A percentile compares a stretch with the other conserved stretches of the same genome.
phyloP scores from a whole-genome alignment of 169 alveolate species.

The Babesia caballi region DNA sequence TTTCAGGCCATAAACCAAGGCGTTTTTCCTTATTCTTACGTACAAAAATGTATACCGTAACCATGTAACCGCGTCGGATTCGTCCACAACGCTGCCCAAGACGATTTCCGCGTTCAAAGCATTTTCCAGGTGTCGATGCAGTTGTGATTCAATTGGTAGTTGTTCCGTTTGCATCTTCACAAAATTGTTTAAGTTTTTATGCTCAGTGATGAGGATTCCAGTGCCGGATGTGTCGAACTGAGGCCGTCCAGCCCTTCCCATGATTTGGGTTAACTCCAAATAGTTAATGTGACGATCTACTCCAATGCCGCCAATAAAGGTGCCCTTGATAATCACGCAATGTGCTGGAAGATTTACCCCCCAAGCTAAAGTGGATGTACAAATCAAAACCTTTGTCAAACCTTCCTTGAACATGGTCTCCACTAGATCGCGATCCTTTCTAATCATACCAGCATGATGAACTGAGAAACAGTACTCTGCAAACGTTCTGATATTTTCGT shows the following conservation, averaged over 20 bases:
- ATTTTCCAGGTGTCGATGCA: constrained; percentile 73
- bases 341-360: constrained; percentile 99
- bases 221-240: constrained; percentile 97
- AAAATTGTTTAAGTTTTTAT: constrained; percentile 66
- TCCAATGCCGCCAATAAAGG: constrained; percentile 96
- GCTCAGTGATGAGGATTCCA: constrained; percentile 73
- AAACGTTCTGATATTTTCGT: constrained; percentile 55
- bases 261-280: constrained; percentile 97
- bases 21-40: constrained; percentile 85
- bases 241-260: constrained; percentile 99
- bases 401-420: constrained; percentile 96
- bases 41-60: constrained; percentile 89
- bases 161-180: constrained; percentile 71
- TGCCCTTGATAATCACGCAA: constrained; percentile 99
- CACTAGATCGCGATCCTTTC: constrained; percentile 93
- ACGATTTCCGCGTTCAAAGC: constrained; percentile 95
- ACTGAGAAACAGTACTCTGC: constrained; percentile 95
- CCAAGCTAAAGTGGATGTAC: constrained; percentile 99
- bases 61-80: constrained; percentile 94
- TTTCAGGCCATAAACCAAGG: constrained; percentile 85
- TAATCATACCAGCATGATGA: constrained; percentile 97
- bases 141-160: constrained; percentile 70
- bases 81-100: constrained; percentile 86
- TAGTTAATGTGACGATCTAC: constrained; percentile 94
- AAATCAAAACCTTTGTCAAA: constrained; percentile 92